Base-by-base conservation (phyloP, 139 green algal genomes). In the Picochlorum sp. region DNA sequence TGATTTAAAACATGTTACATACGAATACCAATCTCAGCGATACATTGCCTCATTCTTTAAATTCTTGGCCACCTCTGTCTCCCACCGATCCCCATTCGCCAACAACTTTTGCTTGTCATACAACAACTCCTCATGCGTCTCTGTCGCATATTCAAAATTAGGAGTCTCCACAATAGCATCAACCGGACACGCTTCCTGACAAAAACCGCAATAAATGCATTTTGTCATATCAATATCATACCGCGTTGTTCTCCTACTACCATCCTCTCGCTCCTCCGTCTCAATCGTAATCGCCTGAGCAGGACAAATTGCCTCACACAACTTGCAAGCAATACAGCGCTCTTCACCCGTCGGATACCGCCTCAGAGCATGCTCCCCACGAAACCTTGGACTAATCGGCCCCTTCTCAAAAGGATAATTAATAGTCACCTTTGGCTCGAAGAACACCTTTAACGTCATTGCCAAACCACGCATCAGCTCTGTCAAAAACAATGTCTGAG, bases 221-320 rank as follows among this genome's bases (percentile, higher is more conserved):
- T 99, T 99, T 58, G 94, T 99, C 93, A 99, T 98, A 85, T 99
- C 94, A 58, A 98, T 95, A 81, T 98, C 92, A 70, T 98, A 98
- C 56, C 88, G 61, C 18, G 72, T 78, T 13, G 72, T 78, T 30
- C 63, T 64, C 28, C 72, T 45, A 28, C 47, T 90, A 49, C 94
- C 94, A 70, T 99, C 94, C 80, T 98, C 94, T 20, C 94, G 86
- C 84, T 98, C 94, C 78, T 99, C 94, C 10, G 94, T 92, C 73
- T 99, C 94, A 64, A 99, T 99, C 24, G 92, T 98, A 77, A 99
- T 99, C 47, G 94, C 94, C 68, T 96, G 92, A 4, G 88, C 83
- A 21, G 67, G 67, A 44, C 67, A 73, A 1, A 96, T 88, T 62
- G 94, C 94, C 77, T 99, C 94, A 77, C 94, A 99, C 4, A 99